Base-by-base conservation (phyloP, 2,329 filamentous ascomycete genomes). In the Pseudohalonectria lignicola region DNA sequence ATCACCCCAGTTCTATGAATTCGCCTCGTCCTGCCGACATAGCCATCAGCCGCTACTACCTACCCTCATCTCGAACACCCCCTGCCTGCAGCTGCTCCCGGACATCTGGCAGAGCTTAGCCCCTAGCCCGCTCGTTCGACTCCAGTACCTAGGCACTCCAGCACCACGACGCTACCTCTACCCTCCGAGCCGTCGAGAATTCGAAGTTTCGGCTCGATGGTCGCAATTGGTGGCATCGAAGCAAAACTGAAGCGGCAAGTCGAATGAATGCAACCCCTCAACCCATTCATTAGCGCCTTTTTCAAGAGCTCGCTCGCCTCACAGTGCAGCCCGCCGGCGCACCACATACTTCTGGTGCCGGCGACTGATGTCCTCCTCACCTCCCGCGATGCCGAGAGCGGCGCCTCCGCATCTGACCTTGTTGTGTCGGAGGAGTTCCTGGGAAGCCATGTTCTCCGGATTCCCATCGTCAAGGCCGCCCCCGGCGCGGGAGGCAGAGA, bases 201-300 rank as follows among this genome's bases (percentile, higher is more conserved):
- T n/a, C n/a, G n/a, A n/a, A n/a, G n/a, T n/a, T 34, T 21, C 31
- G 18, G 31, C 31, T 34, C 31, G 31, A 34, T 34, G 31, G 17
- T 34, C 16, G 31, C n/a, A n/a, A n/a, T n/a, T n/a, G 23, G 23
- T 7, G 23, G 23, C 23, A 12, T 26, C 23, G 23, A 26, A 26
- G 23, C 7, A 26, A 12, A 26, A 26, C 23, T 26, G 23, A 26
- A 34, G 17, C 13, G 17, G 16, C 25, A 42, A 25, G 48, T 51
- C 47, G 54, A 55, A 50, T 56, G 82, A 79, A 94, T 94, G 88
- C 88, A 88, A 81, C 86, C 92, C 69, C 75, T 96, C 79, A 98
- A 98, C 67, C 92, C 92, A 61, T 96, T 95, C 67, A 75, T 98
- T 63, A 82, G 85, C 71, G 87, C 90, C 73, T 96, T 98, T 79